phyloP scores from a whole-genome alignment of 352 stramenopile species.

The Globisporangium viniferum region DNA sequence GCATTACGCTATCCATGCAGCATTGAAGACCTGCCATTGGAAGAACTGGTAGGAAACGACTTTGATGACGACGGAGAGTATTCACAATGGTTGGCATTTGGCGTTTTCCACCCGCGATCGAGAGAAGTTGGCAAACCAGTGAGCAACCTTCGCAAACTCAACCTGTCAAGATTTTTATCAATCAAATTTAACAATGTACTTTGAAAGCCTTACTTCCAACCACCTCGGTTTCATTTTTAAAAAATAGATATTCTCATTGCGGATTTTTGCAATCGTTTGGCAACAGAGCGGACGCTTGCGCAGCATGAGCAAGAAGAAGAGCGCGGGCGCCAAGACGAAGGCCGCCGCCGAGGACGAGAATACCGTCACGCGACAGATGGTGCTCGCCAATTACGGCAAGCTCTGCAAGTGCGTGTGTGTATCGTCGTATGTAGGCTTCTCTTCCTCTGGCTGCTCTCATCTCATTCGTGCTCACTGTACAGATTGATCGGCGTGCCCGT shows the following conservation, averaged over 20 bases:
- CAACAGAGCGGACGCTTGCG: too few species aligned
- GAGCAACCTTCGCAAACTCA: too few species aligned
- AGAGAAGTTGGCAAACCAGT: too few species aligned
- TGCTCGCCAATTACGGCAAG: constrained; percentile 69
- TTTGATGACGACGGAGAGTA: too few species aligned
- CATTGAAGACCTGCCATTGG: too few species aligned
- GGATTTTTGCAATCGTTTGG: too few species aligned
- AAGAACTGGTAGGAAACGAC: too few species aligned
- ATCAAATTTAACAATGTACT: not conserved
- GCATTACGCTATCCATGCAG: constrained; percentile 23
- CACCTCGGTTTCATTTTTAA: not conserved
- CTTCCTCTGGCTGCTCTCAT: not conserved
- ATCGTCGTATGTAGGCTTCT: not conserved
- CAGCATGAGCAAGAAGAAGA: constrained; percentile 60
- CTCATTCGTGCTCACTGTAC: not conserved
- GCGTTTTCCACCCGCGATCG: too few species aligned
- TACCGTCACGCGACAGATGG: constrained; percentile 56
- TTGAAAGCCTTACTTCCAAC: not conserved
- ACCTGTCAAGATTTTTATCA: too few species aligned
- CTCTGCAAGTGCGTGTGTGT: constrained; percentile 52
- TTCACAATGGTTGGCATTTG: too few species aligned
- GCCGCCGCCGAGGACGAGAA: constrained; percentile 59
- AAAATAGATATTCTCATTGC: too few species aligned
- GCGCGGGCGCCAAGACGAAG: constrained; percentile 41
- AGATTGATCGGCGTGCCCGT: constrained; percentile 70